These are phyloP conservation scores for Bruguiera gymnorhiza DNA, from an alignment of 345 rosid species.

Conservation along the genomic window DNA sequence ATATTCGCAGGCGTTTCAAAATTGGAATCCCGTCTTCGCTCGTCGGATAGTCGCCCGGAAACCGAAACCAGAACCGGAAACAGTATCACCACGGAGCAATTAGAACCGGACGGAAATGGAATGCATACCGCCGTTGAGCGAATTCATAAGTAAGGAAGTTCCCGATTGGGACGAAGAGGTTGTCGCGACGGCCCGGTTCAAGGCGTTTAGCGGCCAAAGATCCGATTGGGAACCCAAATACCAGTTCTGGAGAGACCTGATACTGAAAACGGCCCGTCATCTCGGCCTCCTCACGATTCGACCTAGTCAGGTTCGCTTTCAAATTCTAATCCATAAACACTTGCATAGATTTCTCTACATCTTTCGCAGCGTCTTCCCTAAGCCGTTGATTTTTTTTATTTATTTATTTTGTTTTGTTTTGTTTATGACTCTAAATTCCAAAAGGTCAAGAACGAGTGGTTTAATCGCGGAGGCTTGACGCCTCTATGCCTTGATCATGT, in stretches of 20 bases:
- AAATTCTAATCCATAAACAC: not conserved
- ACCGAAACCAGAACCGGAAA: not conserved
- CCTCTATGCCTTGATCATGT: conserved; percentile 83
- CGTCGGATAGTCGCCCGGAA: not conserved
- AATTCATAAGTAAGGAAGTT: conserved; percentile 58
- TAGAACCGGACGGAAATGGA: conserved; percentile 37
- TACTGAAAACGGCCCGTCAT: conserved; percentile 52
- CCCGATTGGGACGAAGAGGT: conserved; percentile 84
- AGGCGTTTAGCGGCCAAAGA: conserved; percentile 88
- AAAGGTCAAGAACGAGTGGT: conserved; percentile 69
- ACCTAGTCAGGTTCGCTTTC: conserved; percentile 56
- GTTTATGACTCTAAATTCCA: not conserved
- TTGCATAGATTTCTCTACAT: not conserved
- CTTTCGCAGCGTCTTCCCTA: not conserved
- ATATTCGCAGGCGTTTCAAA: too few relatives aligned
- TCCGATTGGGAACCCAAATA: conserved; percentile 77
- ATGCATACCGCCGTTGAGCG: conserved; percentile 25
- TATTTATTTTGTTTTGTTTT: not conserved
- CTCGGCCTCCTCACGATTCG: conserved; percentile 44
- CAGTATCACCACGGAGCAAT: not conserved
- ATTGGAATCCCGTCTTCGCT: not conserved
- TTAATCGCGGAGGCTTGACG: conserved; percentile 68
- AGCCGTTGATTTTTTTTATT: conserved; percentile 3
- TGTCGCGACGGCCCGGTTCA: conserved; percentile 68
- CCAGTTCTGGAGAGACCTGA: conserved; percentile 78